Evolutionary conservation across 768 basidiomycete genomes (phyloP).

Genomic region (Lentinula detonsa): DNA sequence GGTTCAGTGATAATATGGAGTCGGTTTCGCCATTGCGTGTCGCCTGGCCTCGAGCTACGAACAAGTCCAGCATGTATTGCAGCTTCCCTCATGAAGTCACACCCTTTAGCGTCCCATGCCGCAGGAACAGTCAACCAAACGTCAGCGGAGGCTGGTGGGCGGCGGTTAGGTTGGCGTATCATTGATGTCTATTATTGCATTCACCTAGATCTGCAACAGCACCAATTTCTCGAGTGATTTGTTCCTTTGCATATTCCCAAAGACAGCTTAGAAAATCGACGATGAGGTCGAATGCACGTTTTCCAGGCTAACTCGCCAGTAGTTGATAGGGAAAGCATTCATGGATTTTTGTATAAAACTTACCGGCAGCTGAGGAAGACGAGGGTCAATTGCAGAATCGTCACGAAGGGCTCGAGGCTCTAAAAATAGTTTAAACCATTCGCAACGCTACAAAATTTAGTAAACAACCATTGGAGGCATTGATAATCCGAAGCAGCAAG

Average conservation of each 20-base stretch:
- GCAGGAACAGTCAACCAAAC: slow-evolving; percentile 87
- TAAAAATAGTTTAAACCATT: slow-evolving; percentile 81
- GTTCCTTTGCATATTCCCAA: slow-evolving; percentile 84
- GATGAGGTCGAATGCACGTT: slow-evolving; percentile 73
- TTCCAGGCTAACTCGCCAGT: slow-evolving; percentile 49
- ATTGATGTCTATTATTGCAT: slow-evolving; percentile 15
- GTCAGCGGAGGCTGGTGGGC: slow-evolving; percentile 62
- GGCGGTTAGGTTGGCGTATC: neutral
- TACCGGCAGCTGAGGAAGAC: slow-evolving; percentile 75
- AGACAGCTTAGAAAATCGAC: slow-evolving; percentile 77
- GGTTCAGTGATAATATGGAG: slow-evolving; percentile 41
- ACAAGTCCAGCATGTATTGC: slow-evolving; percentile 80
- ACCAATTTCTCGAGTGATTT: slow-evolving; percentile 84
- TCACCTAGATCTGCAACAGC: slow-evolving; percentile 79
- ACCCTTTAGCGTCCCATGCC: slow-evolving; percentile 85
- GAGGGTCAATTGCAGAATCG: slow-evolving; percentile 63
- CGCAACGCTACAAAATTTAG: slow-evolving; percentile 25
- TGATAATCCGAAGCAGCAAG: neutral
- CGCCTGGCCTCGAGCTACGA: slow-evolving; percentile 61
- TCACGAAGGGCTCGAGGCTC: slow-evolving; percentile 79
- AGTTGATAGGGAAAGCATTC: neutral
- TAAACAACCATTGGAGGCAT: neutral
- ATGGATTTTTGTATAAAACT: slow-evolving; percentile 18
- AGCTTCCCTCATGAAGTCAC: slow-evolving; percentile 80
- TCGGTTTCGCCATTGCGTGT: slow-evolving; percentile 73